Conservation (phyloP, 371 early-diverging fungal species). For the Actinomucor elegans region DNA sequence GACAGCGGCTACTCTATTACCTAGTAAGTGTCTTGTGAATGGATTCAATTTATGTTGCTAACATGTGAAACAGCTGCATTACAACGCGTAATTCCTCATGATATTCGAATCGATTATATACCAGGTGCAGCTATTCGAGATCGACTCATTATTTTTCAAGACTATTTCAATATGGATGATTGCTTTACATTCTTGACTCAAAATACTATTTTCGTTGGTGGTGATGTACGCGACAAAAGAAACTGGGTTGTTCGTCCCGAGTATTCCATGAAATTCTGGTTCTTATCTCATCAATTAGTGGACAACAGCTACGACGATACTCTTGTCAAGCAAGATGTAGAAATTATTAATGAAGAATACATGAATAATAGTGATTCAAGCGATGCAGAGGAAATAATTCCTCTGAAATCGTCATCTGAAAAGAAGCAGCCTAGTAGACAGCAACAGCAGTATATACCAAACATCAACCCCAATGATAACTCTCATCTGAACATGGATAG, state of each 20-base stretch:
- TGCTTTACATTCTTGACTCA: constrained; percentile 42
- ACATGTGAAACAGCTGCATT: constrained; percentile 26
- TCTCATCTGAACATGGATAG: not conserved
- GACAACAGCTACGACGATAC: constrained; percentile 14
- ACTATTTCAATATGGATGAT: constrained; percentile 39
- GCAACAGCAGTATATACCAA: not conserved
- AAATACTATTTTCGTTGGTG: constrained; percentile 47
- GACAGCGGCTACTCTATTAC: constrained; percentile 16
- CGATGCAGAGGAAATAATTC: not conserved
- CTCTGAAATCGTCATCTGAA: not conserved
- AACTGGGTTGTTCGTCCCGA: constrained; percentile 47
- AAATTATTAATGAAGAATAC: not conserved
- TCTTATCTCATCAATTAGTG: constrained; percentile 33
- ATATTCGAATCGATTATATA: constrained; percentile 41
- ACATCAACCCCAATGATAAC: not conserved
- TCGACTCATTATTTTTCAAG: constrained; percentile 45
- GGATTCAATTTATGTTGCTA: not conserved
- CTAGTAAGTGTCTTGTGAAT: constrained; percentile 29
- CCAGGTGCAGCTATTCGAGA: constrained; percentile 34
- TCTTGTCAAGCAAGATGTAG: not conserved
- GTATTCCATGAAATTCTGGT: constrained; percentile 54
- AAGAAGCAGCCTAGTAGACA: not conserved
- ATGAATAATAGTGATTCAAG: not conserved
- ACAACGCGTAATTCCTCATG: constrained; percentile 43
- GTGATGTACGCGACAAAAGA: constrained; percentile 44